Evolutionary conservation across 2,329 filamentous ascomycete species (phyloP).

Genomic region (Sporothrix luriei): DNA sequence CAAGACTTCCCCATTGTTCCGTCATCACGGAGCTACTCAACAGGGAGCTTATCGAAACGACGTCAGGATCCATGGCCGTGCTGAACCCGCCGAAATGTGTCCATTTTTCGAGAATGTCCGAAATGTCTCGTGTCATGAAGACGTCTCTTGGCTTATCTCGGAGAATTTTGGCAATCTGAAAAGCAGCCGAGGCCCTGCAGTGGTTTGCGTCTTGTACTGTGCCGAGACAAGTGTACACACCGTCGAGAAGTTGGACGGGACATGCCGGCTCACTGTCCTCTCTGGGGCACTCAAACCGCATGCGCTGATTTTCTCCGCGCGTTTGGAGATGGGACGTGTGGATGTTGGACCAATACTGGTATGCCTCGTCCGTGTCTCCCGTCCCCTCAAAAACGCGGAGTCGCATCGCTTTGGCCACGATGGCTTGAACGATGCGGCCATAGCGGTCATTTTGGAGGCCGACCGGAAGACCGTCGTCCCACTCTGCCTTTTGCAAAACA

Average conservation of each 20-base stretch:
- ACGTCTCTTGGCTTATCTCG: not conserved
- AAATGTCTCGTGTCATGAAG: not conserved
- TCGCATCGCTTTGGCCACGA: conserved; percentile 41
- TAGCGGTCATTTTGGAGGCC: conserved; percentile 47
- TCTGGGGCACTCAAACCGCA: conserved; percentile 30
- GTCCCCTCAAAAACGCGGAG: conserved; percentile 38
- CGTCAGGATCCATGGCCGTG: fast-evolving
- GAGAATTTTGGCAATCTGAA: conserved; percentile 22
- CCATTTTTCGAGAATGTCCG: conserved; percentile 20
- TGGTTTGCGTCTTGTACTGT: not conserved
- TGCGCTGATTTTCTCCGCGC: conserved; percentile 31
- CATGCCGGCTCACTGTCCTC: not conserved
- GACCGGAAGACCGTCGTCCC: conserved; percentile 42
- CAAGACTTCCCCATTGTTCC: conserved; percentile 39
- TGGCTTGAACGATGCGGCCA: conserved; percentile 39
- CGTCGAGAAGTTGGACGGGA: not conserved
- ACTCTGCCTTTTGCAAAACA: conserved; percentile 44
- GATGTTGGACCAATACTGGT: not conserved
- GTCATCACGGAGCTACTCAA: conserved; percentile 15
- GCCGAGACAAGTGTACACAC: not conserved
- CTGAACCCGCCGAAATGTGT: conserved; percentile 15
- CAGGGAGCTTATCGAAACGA: not conserved
- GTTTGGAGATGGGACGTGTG: not conserved
- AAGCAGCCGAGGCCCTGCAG: not conserved
- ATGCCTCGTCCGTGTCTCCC: not conserved